Evolutionary conservation across 345 rosid genomes (phyloP).

Genomic region (Aurinia saxatilis): DNA sequence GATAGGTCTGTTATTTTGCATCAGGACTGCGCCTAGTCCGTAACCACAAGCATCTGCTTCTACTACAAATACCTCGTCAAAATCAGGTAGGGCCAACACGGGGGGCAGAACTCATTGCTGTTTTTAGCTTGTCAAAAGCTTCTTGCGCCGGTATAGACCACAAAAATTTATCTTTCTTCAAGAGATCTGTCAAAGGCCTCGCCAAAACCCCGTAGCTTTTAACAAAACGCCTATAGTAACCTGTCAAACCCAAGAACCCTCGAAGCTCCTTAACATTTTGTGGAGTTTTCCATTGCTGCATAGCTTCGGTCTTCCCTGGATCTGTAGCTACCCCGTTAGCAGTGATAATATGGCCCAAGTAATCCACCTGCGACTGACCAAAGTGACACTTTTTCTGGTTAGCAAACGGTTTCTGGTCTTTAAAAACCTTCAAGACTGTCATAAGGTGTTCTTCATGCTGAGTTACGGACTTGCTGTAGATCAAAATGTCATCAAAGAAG

Average conservation of each 20-base stretch:
- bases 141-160: no score
- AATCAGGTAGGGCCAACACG: no score
- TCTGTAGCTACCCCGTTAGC: not conserved
- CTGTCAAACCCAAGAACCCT: not conserved
- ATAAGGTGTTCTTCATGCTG: not conserved
- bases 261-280: not conserved
- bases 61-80: no score
- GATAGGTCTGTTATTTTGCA: no score
- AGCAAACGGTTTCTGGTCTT: accelerated
- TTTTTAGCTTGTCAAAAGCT: no score
- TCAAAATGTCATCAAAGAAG: not conserved
- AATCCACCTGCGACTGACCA: not conserved
- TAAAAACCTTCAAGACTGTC: not conserved
- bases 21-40: no score
- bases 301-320: not conserved
- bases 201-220: not conserved
- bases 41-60: no score
- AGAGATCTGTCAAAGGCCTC: not conserved
- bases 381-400: not conserved
- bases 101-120: no score
- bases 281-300: accelerated
- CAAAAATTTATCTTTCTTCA: no score
- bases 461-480: not conserved
- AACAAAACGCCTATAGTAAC: not conserved
- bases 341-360: accelerated